Percentiles rank a stretch among this genome's conserved stretches.
phyloP scores from a whole-genome alignment of 2,329 filamentous ascomycete genomes.

The Trichoderma aggressivum region DNA sequence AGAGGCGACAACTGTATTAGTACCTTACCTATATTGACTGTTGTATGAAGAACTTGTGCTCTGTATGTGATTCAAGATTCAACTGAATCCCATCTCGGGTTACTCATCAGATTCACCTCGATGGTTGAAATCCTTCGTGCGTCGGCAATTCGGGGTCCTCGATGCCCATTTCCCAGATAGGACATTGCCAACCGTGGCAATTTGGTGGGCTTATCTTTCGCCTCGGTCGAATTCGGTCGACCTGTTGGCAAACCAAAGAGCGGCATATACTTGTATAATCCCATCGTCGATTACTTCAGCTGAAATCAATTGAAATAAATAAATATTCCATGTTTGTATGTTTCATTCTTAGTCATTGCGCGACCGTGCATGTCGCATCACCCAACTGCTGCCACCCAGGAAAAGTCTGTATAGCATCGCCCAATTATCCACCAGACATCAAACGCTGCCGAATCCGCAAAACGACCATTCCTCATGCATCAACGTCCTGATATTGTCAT shows the following conservation, averaged over 20 bases:
- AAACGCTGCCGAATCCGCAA: background rate
- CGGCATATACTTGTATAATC: background rate
- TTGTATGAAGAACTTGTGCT: background rate
- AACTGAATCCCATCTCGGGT: background rate
- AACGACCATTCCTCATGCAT: background rate
- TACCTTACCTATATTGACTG: background rate
- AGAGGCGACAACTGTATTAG: background rate
- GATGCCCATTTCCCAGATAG: background rate
- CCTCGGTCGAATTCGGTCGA: conserved; percentile 7
- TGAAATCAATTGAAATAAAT: background rate
- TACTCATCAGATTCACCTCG: background rate
- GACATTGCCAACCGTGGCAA: background rate
- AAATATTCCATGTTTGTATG: background rate
- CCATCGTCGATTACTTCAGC: background rate
- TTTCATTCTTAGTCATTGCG: background rate
- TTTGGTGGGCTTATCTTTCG: background rate
- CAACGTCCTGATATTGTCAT: background rate
- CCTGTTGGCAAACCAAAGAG: background rate
- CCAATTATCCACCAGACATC: background rate
- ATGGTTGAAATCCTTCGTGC: background rate
- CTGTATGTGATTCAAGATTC: background rate
- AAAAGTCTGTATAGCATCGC: background rate
- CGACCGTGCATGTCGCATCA: background rate
- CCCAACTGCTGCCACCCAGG: background rate
- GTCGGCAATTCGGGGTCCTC: background rate